phyloP scores from a whole-genome alignment of 257 asterid genomes.

The Cynanchum wilfordii region DNA sequence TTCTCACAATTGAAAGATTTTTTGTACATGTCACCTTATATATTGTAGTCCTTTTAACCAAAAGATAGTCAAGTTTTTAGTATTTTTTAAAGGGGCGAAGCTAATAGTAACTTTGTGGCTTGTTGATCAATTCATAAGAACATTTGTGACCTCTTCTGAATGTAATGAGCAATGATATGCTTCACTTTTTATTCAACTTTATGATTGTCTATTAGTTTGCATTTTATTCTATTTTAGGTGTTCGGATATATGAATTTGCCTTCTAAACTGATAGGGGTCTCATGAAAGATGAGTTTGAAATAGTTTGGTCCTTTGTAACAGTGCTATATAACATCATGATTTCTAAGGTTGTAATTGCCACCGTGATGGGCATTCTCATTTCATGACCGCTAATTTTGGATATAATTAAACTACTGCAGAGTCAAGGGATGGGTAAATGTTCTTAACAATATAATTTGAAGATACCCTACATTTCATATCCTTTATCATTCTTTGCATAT shows the following conservation, averaged over 20 bases:
- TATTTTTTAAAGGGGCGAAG: too few species aligned
- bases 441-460: neutral
- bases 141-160: neutral
- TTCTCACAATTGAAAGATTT: too few species aligned
- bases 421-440: neutral
- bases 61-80: too few species aligned
- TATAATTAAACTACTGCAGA: neutral
- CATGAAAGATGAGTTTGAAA: too few species aligned
- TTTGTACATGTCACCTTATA: too few species aligned
- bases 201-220: neutral
- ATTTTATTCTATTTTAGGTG: neutral
- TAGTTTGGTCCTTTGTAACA: neutral
- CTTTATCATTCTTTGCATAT: neutral
- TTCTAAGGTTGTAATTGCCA: too few species aligned
- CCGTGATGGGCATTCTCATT: neutral
- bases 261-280: too few species aligned
- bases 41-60: too few species aligned
- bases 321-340: neutral
- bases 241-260: neutral
- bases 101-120: neutral
- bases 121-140: neutral
- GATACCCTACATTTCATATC: neutral
- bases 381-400: neutral
- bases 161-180: neutral
- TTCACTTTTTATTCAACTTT: too few species aligned